Base-by-base conservation (phyloP, 1,284 basidiomycete genomes). In the Boletus hoseneyae region DNA sequence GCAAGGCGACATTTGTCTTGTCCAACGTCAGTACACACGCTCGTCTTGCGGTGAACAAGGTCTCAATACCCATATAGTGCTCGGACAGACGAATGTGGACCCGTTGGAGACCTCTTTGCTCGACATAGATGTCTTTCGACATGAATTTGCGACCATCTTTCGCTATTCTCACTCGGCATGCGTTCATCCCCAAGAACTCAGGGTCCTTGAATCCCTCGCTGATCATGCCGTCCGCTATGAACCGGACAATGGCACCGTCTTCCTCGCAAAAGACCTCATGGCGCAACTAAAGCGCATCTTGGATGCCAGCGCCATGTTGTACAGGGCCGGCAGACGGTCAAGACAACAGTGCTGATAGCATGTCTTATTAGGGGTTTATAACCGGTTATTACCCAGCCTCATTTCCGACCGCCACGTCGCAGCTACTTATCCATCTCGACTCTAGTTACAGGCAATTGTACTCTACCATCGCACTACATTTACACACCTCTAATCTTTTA, bases 121-220 rank as follows among this genome's bases (percentile, higher is more conserved):
- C 21, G 57, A 64, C 25, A 41, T 64, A 2, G 53, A 58, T 19
- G 41, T 82, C 47, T 82, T 81, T 63, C 72, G 73, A 39, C 79
- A 82, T 56, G 79, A 82, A 62, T 80, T 81, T 57, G 74, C 76
- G 61, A 76, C 76, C 54, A 79, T 82, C 42, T 82, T 82, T 57
- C 77, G 79, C 37, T 73, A 78, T 53, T 70, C 71, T 2, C 72
- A 80, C 54, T 65, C 66, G 38, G 63, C 63, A 12, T 69, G 72
- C 1, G 55, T 82, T 1, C 74, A 78, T 52, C 76, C 78, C 4
- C 56, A 71, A 11, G 79, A 85, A 56, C 70, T 86, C 25, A 72
- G 70, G 55, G 73, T 85, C 54, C 67, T 84, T 42, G 78, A 82
- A 62, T 61, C 69, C 25, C 76, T 85, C 44, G 74, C 77, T 45